Evolutionary conservation across 176 grass and related monocot genomes (phyloP), one percentile per base, ranked within the genome.

Genomic region (Zizania latifolia): DNA sequence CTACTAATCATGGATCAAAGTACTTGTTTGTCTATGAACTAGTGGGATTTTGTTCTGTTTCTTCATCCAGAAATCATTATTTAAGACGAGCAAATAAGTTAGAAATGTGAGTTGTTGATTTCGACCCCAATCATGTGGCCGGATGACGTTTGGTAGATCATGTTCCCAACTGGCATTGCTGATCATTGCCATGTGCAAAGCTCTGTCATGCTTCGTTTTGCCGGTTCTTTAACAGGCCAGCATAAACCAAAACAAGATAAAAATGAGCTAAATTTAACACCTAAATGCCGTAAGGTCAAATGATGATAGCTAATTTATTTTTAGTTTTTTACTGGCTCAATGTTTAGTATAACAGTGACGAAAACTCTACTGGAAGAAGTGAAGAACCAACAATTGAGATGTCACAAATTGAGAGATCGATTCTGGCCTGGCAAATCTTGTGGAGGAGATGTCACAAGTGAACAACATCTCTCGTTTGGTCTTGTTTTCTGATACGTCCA

Each of bases 91-190:
- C 76, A 35, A 30, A 71, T 50, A 81, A 29, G 48, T 53, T 53
- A 21, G 48, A 56, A 75, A 65, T 10, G 69, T 79, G 80, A 83
- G 75, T 77, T 83, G 74, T 83, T 79, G 41, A 55, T 83, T 79
- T 83, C 74, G 63, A 80, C 86, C 57, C 27, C 67, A 68, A 53
- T 46, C 62, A 62, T 88, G 69, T 70, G 70, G 22, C 53, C 37
- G 30, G 70, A 46, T 57, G 36, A 38, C 70, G 86, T 88, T 88
- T 79, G 86, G 86, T 80, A 63, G 56, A 88, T 88, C 86, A 45
- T 70, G 32, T 84, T 88, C 69, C 81, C 75, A 80, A 58, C 86
- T 76, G 70, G 76, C 86, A 55, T 31, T 40, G 55, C 76, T 71
- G 70, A 84, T 79, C 81, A 80, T 65, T 84, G 86, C 69, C 86